Conservation (phyloP, 139 green algal genomes). For the Picochlorum sp. region DNA sequence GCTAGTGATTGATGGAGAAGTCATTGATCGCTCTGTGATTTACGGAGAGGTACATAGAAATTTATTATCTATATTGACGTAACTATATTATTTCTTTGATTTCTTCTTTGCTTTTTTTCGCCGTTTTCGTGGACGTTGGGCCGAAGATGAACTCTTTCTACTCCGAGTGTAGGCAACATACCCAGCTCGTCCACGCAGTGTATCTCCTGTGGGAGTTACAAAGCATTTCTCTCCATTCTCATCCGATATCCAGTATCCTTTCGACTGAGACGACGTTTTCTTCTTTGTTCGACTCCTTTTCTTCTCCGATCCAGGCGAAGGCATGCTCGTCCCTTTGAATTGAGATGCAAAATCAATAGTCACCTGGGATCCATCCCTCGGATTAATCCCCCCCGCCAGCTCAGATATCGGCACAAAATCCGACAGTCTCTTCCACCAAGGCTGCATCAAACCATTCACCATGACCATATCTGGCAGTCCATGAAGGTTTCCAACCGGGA, state of each 20-base stretch:
- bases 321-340: conserved; percentile 6
- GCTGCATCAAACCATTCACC: background rate
- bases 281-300: background rate
- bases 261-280: background rate
- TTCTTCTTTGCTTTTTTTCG: conserved; percentile 3
- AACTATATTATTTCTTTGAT: background rate
- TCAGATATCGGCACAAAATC: conserved; percentile 14
- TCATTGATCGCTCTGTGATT: conserved; percentile 12
- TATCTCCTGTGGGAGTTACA: background rate
- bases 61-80: conserved; percentile 19
- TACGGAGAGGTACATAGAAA: conserved; percentile 37
- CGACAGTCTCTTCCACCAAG: conserved; percentile 9
- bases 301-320: background rate
- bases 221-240: conserved; percentile 3
- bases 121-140: background rate
- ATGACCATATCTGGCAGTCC: background rate
- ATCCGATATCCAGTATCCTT: conserved; percentile 8
- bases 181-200: background rate
- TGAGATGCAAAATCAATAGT: conserved; percentile 16
- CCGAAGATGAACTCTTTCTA: conserved; percentile 1
- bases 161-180: background rate
- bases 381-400: background rate
- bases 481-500: background rate
- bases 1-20: conserved; percentile 46
- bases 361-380: conserved; percentile 8